Base-by-base conservation (phyloP, 345 rosid genomes). In the Odontarrhena argentea region DNA sequence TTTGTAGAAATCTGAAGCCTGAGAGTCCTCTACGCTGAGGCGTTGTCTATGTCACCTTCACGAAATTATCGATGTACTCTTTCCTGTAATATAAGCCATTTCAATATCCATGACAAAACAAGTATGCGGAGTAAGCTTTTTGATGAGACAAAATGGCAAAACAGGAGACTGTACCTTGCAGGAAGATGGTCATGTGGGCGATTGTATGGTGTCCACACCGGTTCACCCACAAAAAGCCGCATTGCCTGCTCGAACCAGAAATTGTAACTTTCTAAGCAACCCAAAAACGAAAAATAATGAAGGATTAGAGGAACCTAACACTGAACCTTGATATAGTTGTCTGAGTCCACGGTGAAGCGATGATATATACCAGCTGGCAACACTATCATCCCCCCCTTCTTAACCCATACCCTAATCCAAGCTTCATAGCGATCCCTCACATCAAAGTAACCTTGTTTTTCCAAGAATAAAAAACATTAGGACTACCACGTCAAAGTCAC, bases 361-460 rank as follows among this genome's bases (percentile, higher is more conserved):
- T 91, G 97, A 60, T 91, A 88, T 28, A 87, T 84, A 44, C 96
- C 97, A 55, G 94, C 94, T 60, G 96, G 97, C 15, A 91, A 78
- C 40, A 91, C 93, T 49, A 91, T 91, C 87, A 88, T 71, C 47
- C 84, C 96, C 2, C 97, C 97, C 45, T 86, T 91, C 85, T 91
- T 91, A 11, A 88, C 86, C 88, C 87, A 80, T 3, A 86, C 82
- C 30, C 96, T 88, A 65, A 88, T 85, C 96, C 97, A 88, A 36
- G 74, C 74, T 3, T 88, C 96, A 54, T 84, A 69, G 11, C 3
- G 44, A 76, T 91, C 91, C 76, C 97, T 84, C 26, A 91, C 88
- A 77, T 86, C 94, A 79, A 86, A 91, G 79, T 91, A 91, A 54
- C 97, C 97, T 91, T 63, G 76, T 84, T 28, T 28, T 4, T 43